Percentiles rank a stretch among this genome's conserved stretches.
These are phyloP conservation scores for Endotrypanum monterogeii DNA, from an alignment of 208 protist species.

Conservation along the genomic window DNA sequence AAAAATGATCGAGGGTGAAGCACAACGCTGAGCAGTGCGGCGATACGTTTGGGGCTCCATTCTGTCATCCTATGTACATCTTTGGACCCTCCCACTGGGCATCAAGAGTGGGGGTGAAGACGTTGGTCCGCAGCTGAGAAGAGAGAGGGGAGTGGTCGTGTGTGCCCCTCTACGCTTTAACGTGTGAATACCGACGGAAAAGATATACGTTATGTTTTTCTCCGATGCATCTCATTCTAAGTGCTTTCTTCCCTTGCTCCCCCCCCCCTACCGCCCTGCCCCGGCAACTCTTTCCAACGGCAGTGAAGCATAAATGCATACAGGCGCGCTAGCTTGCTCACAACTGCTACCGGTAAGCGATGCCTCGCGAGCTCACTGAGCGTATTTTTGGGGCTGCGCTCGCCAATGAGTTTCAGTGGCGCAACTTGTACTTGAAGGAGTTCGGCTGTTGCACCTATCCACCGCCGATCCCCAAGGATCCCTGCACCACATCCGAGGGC, in stretches of 20 bases:
- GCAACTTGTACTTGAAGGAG: conserved; percentile 77
- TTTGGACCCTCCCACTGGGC: no score
- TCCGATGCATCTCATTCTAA: neutral
- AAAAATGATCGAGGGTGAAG: no score
- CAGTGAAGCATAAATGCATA: conserved; percentile 3
- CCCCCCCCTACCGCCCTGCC: neutral
- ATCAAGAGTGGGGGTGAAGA: no score
- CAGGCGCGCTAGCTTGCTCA: neutral
- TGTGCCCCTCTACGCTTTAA: neutral
- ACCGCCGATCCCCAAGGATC: conserved; percentile 70
- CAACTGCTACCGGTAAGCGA: neutral
- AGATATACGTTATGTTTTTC: no score
- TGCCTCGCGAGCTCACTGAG: conserved; percentile 13
- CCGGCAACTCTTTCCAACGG: no score
- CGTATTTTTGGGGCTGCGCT: conserved; percentile 44
- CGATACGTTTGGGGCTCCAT: no score
- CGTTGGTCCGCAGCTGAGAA: no score
- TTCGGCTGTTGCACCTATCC: conserved; percentile 76
- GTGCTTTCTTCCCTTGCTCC: neutral
- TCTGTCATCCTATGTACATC: no score
- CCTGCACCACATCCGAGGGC: conserved; percentile 42
- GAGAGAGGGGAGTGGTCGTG: no score
- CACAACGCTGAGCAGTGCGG: no score
- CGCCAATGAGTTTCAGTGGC: conserved; percentile 85
- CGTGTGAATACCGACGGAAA: no score